Evolutionary conservation across 768 basidiomycete species (phyloP).

Genomic region (Pleurotus platypus): DNA sequence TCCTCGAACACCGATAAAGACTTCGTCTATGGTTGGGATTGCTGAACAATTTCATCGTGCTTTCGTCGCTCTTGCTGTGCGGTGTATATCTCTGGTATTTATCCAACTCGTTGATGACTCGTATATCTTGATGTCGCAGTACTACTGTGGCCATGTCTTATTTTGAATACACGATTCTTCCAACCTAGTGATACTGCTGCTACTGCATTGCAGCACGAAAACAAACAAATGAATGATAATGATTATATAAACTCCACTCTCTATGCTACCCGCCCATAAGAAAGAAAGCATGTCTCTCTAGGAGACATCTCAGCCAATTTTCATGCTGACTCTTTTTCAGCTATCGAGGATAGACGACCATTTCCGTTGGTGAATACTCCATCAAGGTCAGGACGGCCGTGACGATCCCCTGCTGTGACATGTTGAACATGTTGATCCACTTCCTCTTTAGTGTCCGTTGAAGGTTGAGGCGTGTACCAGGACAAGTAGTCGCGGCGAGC

Average conservation of each 20-base stretch:
- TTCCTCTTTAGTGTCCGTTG: conserved; percentile 17
- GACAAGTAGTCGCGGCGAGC: conserved; percentile 63
- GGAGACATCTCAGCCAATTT: too few relatives aligned
- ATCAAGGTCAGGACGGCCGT: conserved; percentile 33
- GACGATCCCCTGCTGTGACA: conserved; percentile 34
- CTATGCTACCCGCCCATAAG: too few relatives aligned
- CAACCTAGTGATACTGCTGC: too few relatives aligned
- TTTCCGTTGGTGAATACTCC: conserved; percentile 4
- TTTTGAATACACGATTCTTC: conserved; percentile 8
- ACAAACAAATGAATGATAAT: too few relatives aligned
- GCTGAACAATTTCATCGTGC: conserved; percentile 30
- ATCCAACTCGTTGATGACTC: too few relatives aligned
- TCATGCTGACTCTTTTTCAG: conserved; percentile 15
- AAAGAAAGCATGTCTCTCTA: too few relatives aligned
- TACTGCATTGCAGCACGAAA: too few relatives aligned
- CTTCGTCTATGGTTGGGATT: conserved; percentile 77
- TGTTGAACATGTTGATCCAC: conserved; percentile 18
- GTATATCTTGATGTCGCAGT: too few relatives aligned
- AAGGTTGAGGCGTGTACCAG: conserved; percentile 39
- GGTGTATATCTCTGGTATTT: too few relatives aligned
- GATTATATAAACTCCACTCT: too few relatives aligned
- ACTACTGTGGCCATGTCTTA: background rate
- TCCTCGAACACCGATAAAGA: conserved; percentile 17
- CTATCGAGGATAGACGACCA: conserved; percentile 24
- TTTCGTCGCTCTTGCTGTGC: too few relatives aligned